Evolutionary conservation across 306 rosid genomes (phyloP).

Genomic region (Fagus crenata): DNA sequence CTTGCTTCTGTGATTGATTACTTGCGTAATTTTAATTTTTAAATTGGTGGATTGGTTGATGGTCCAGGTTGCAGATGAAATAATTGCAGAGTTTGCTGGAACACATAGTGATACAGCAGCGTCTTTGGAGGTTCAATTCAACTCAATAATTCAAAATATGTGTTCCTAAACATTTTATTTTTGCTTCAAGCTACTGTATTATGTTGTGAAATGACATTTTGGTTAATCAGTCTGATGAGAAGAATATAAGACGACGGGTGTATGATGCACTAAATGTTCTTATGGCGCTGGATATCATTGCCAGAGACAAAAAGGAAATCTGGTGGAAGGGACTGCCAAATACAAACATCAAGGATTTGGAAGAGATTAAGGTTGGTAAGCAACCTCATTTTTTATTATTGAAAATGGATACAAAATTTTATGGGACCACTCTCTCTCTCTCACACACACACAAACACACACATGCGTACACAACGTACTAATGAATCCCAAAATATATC

Average conservation of each 20-base stretch:
- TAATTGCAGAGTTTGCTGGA: conserved; percentile 28
- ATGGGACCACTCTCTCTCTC: neutral
- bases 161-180: neutral
- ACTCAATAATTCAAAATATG: neutral
- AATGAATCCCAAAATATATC: neutral
- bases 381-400: neutral
- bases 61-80: conserved; percentile 42
- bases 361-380: conserved; percentile 30
- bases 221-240: conserved; percentile 30
- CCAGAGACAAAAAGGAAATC: conserved; percentile 37
- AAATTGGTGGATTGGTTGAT: neutral
- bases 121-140: conserved; percentile 30
- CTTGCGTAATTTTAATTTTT: neutral
- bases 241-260: conserved; percentile 36
- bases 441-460: neutral
- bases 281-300: conserved; percentile 39
- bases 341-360: conserved; percentile 14
- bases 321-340: conserved; percentile 41
- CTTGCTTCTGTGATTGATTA: conserved; percentile 7
- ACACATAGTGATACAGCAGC: conserved; percentile 3
- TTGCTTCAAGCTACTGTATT: neutral
- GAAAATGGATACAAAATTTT: neutral
- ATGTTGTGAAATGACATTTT: neutral
- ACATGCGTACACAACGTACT: neutral
- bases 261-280: conserved; percentile 45